These are phyloP conservation scores for Yarrowia sp. DNA, from an alignment of 805 yeast genomes.

Conservation along the genomic window DNA sequence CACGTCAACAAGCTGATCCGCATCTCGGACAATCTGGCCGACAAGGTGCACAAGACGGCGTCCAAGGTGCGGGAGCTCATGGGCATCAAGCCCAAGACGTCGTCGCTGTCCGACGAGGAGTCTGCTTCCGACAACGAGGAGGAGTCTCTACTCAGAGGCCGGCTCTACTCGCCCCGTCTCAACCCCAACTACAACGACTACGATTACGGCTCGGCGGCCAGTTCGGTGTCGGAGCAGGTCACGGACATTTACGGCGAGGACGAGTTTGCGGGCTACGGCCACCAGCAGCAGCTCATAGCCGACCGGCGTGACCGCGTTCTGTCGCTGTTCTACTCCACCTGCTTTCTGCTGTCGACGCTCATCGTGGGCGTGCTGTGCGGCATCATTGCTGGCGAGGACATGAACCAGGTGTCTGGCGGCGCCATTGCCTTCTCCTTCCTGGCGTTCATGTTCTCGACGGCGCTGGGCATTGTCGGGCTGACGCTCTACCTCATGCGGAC, in stretches of 20 bases:
- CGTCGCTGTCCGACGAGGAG: constrained; percentile 18
- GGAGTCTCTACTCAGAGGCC: constrained; percentile 10
- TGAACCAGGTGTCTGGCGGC: constrained; percentile 44
- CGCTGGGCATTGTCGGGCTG: constrained; percentile 55
- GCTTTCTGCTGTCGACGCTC: constrained; percentile 53
- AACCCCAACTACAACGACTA: constrained; percentile 16
- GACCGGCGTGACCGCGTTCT: constrained; percentile 54
- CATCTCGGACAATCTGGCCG: constrained; percentile 46
- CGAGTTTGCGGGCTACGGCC: constrained; percentile 37
- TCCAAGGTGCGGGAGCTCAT: constrained; percentile 29
- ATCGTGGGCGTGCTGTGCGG: constrained; percentile 57
- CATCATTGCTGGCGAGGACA: constrained; percentile 51
- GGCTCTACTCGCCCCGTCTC: constrained; percentile 40
- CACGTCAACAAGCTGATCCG: constrained; percentile 49
- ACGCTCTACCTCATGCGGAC: constrained; percentile 56
- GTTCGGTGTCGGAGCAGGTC: constrained; percentile 32
- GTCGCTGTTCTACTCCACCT: constrained; percentile 55
- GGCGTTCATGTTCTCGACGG: constrained; percentile 55
- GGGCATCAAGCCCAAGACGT: constrained; percentile 20
- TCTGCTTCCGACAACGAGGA: constrained; percentile 39
- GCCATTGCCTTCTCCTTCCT: constrained; percentile 50
- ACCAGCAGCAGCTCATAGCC: constrained; percentile 27
- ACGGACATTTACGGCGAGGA: constrained; percentile 26
- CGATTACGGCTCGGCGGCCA: constrained; percentile 37
- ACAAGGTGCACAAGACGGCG: constrained; percentile 29